A percentile compares a stretch with the other conserved stretches of the same genome.
These are phyloP conservation scores for Mrakia hoshinonis DNA, from an alignment of 768 basidiomycete species.

Conservation along the genomic window DNA sequence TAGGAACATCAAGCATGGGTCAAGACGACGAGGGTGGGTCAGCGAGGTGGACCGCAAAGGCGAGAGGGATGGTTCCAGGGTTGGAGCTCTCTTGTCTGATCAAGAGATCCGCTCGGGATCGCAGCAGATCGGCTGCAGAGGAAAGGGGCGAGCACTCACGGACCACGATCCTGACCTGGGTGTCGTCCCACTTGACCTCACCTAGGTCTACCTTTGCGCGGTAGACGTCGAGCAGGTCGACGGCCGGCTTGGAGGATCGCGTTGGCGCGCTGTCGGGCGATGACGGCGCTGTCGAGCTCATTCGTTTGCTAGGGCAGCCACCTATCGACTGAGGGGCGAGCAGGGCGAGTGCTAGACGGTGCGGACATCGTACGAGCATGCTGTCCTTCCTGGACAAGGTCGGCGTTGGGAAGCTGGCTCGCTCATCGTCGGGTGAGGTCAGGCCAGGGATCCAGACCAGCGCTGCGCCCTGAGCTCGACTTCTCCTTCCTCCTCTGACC, in stretches of 20 bases:
- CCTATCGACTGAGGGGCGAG: background rate
- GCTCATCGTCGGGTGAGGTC: no score
- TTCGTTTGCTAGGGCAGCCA: background rate
- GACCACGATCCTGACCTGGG: slow-evolving; percentile 20
- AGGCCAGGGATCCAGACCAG: no score
- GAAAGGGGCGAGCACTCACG: background rate
- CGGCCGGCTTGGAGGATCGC: background rate
- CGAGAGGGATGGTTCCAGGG: no score
- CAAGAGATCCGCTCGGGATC: background rate
- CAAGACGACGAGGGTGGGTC: no score
- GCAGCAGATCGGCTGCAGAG: background rate
- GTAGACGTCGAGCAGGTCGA: slow-evolving; percentile 24
- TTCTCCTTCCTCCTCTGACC: background rate
- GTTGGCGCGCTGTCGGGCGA: background rate
- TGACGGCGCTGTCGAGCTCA: no score
- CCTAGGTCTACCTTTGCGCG: slow-evolving; percentile 14
- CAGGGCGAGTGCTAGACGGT: slow-evolving; percentile 5
- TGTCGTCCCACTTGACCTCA: slow-evolving; percentile 24
- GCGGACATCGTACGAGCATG: slow-evolving; percentile 8
- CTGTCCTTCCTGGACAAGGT: background rate
- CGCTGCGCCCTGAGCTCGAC: background rate
- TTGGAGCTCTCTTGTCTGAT: no score
- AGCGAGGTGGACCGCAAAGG: no score
- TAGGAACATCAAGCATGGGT: background rate
- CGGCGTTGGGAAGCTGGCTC: background rate